Evolutionary conservation across 2,329 filamentous ascomycete genomes (phyloP), one percentile per base, ranked within the genome.

Genomic region (Exophiala alcalophila): DNA sequence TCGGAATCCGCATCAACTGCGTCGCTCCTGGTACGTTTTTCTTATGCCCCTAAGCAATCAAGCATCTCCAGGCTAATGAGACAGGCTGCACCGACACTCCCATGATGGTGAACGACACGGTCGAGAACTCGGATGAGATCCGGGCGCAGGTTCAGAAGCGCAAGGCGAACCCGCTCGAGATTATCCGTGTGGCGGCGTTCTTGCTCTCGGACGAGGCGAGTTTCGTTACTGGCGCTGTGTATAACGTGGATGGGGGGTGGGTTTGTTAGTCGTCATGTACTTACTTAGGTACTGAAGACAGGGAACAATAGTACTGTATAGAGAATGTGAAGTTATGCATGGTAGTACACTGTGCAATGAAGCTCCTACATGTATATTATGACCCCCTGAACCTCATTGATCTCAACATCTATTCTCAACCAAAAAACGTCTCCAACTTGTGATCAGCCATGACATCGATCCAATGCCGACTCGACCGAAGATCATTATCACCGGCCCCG

Each of bases 161-260:
- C 5, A 43, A 57, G 9, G 62, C 63, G 4, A 63, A 53, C 11
- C 42, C 62, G 0, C 59, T 64, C 3, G 65, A 67, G 40, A 58
- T 64, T 1, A 69, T 69, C 5, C 62, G 66, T 15, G 60, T 71
- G 1, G 65, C 72, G 20, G 63, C 69, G 11, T 74, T 71, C 30
- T 50, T 76, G 48, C 56, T 74, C n/a, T 68, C 68, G 30, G 65
- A 71, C 44, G 65, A 67, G 9, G 58, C 65, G 1, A 69, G 65
- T 3, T 74, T 67, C 54, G 68, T 72, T 2, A 75, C 71, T 1
- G 71, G 71, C 0, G 61, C 64, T 9, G 62, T 69, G 3, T 62
- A 69, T 30, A 66, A 59, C 37, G 67, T 74, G 12, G 72, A 75
- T 55, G 72, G 72, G 4, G 71, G 69, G 0, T 71, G 66, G 64